Evolutionary conservation across 768 basidiomycete genomes (phyloP), one percentile per base, ranked within the genome.

Genomic region (Collybiopsis confluens): DNA sequence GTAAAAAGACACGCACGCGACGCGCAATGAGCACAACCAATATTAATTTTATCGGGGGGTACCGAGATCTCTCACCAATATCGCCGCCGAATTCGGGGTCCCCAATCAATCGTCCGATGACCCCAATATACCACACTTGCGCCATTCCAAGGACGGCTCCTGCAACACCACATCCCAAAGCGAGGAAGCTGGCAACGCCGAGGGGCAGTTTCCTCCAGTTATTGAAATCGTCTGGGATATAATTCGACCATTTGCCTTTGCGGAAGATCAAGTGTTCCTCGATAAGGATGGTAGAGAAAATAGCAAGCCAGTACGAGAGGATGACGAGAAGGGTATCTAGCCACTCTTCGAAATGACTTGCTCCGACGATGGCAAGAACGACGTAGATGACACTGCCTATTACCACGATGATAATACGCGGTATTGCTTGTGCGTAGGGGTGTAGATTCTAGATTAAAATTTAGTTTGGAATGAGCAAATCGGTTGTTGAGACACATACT

Each of bases 221-320:
- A 65, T 69, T 67, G 52, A 68, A 67, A 33, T 62, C 63, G 35
- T 65, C 68, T 5, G 68, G 64, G 57, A 70, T 61, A 64, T 75
- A 76, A 52, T 64, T 65, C 3, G 55, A 52, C 54, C 56, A 66
- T 6, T 61, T 54, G 23, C 68, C 70, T 24, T 60, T 57, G 20
- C 75, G 68, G 73, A 79, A 77, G 63, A 78, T 70, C 58, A 73
- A 70, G 65, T 79, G 76, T 61, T 78, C 77, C 58, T 75, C 71
- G 16, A 74, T 58, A 33, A 78, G 66, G 57, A 78, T 70, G 35
- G 67, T 67, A 49, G 65, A 63, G 68, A 72, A 78, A 62, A 78
- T 77, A 18, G 75, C 73, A 36, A 78, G 71, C 78, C 78, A 79
- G 68, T 79, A 78, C 30, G 65, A 64, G 49, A 72, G 63, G 46